These are phyloP conservation scores for Pyrenula massariospora DNA, from an alignment of 495 filamentous ascomycete genomes.

Conservation along the genomic window DNA sequence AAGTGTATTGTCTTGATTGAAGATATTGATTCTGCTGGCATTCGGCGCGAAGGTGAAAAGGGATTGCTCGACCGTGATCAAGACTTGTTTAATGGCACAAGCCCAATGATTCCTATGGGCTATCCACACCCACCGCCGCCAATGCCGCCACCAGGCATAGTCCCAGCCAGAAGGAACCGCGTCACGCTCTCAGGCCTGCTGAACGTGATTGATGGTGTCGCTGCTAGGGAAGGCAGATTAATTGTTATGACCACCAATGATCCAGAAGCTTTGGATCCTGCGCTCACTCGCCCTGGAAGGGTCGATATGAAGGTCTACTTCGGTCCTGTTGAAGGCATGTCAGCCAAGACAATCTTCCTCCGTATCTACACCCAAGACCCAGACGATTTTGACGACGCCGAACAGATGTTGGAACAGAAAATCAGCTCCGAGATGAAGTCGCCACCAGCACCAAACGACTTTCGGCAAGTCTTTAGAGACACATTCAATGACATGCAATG, in stretches of 20 bases:
- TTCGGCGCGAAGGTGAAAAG: no score
- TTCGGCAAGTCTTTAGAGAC: neutral
- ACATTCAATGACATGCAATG: neutral
- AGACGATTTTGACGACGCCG: constrained; percentile 3
- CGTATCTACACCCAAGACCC: constrained; percentile 56
- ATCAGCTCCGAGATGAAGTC: neutral
- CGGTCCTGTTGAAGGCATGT: constrained; percentile 45
- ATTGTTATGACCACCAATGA: constrained; percentile 85
- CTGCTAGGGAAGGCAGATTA: constrained; percentile 62
- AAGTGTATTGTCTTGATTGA: constrained; percentile 56
- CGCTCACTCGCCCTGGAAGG: constrained; percentile 64
- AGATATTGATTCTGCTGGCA: constrained; percentile 56
- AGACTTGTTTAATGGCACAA: no score
- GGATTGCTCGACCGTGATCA: neutral
- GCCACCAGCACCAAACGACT: neutral
- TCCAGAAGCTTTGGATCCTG: constrained; percentile 60
- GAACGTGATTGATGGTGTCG: constrained; percentile 75
- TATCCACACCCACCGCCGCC: neutral
- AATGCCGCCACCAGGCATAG: neutral
- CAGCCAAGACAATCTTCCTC: constrained; percentile 57
- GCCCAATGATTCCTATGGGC: neutral
- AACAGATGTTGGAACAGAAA: neutral
- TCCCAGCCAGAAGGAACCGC: constrained; percentile 7
- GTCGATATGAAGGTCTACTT: constrained; percentile 68
- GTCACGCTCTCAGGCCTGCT: constrained; percentile 62